phyloP scores from a whole-genome alignment of 164 flowering plant species.

The grape (Vitis vinifera) region DNA sequence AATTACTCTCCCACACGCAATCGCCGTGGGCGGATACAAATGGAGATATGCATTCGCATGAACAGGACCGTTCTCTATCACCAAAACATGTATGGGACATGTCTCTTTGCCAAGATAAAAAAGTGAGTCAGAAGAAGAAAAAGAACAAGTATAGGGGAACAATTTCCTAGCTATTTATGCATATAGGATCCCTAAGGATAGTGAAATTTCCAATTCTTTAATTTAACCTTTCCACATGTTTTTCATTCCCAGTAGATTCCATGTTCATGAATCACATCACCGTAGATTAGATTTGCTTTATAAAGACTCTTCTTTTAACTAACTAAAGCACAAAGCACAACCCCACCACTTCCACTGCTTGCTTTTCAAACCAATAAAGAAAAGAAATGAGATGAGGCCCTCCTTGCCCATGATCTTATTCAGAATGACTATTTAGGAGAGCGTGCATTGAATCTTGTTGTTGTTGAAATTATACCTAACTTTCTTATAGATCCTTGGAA shows the following conservation, averaged over 20 bases:
- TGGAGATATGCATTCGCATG: too few species aligned
- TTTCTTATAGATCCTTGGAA: constrained; percentile 20
- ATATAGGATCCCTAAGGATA: not conserved
- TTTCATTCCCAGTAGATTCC: not conserved
- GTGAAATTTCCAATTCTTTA: not conserved
- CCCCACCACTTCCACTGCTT: constrained; percentile 19
- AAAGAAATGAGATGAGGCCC: constrained; percentile 1
- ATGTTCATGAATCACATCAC: constrained; percentile 11
- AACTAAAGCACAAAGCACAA: constrained; percentile 19
- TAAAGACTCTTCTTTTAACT: constrained; percentile 15
- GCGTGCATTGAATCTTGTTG: constrained; percentile 30
- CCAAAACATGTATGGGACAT: constrained; percentile 35
- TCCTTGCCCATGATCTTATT: constrained; percentile 11
- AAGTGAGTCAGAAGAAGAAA: not conserved
- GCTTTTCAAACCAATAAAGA: not conserved
- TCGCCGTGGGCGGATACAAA: not conserved
- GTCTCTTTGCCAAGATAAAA: constrained; percentile 17
- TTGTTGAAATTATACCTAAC: constrained; percentile 27
- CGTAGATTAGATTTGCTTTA: constrained; percentile 13
- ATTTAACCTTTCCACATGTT: not conserved
- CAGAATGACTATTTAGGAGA: constrained; percentile 4
- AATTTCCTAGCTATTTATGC: constrained; percentile 4
- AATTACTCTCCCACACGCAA: constrained; percentile 12
- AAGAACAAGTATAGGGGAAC: constrained; percentile 10
- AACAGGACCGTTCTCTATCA: constrained; percentile 14